phyloP scores from a whole-genome alignment of 2,329 filamentous ascomycete species.

The Alternaria conjuncta region DNA sequence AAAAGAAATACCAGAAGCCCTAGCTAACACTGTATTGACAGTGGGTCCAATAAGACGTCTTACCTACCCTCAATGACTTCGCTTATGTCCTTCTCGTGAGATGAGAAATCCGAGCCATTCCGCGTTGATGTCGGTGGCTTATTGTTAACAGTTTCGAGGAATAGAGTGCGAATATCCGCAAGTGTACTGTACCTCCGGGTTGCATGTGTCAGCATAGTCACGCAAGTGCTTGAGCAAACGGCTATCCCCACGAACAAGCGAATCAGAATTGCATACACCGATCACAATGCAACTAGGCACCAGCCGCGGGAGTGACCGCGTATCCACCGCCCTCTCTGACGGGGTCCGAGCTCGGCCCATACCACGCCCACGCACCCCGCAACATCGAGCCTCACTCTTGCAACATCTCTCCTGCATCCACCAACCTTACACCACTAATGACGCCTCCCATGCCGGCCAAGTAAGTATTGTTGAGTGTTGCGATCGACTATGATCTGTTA shows the following conservation, averaged over 20 bases:
- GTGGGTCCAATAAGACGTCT: background rate
- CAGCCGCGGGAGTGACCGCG: background rate
- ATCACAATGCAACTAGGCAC: slow-evolving; percentile 4
- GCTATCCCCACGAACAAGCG: background rate
- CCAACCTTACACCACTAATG: background rate
- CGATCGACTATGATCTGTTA: background rate
- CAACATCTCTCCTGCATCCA: slow-evolving; percentile 12
- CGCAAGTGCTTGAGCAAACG: background rate
- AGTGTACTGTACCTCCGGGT: background rate
- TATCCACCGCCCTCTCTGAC: background rate
- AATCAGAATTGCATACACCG: background rate
- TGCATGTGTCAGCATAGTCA: background rate
- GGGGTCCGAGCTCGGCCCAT: background rate
- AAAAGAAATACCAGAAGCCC: background rate
- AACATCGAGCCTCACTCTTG: slow-evolving; percentile 11
- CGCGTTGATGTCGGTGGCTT: background rate
- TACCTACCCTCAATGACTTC: background rate
- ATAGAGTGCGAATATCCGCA: background rate
- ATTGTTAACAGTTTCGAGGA: background rate
- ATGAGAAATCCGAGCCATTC: background rate
- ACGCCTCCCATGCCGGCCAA: background rate
- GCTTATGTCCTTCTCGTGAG: background rate
- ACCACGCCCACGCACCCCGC: background rate
- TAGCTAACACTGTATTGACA: background rate
- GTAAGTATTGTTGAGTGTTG: slow-evolving; percentile 1